Percentiles rank a stretch among this genome's conserved stretches.
Evolutionary conservation across 208 protist genomes (phyloP).

Genomic region (Trypanosoma scelopori): DNA sequence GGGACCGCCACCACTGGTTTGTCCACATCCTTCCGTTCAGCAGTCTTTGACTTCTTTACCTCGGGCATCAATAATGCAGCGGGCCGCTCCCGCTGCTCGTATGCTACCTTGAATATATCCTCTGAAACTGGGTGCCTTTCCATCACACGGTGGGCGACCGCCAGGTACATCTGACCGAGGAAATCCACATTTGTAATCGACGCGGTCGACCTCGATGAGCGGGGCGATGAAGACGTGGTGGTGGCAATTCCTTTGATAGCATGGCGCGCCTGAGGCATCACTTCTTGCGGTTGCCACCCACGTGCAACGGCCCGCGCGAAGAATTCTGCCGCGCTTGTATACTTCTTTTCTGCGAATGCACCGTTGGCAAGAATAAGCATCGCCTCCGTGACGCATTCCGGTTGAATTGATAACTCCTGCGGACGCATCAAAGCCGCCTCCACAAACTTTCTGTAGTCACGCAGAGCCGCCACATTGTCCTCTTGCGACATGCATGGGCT

Average conservation of each 20-base stretch:
- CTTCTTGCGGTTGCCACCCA: constrained; percentile 60
- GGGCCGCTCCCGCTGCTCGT: constrained; percentile 61
- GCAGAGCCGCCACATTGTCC: constrained; percentile 55
- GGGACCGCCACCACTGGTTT: constrained; percentile 52
- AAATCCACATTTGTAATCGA: constrained; percentile 30
- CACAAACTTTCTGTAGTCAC: constrained; percentile 61
- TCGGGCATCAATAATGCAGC: constrained; percentile 8
- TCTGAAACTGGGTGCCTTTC: constrained; percentile 41
- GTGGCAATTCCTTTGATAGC: background rate
- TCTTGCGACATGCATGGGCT: constrained; percentile 30
- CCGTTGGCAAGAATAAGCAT: constrained; percentile 81
- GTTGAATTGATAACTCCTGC: constrained; percentile 15
- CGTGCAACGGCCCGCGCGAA: constrained; percentile 72
- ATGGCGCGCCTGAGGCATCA: background rate
- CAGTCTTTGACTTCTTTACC: constrained; percentile 28
- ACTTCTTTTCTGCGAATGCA: constrained; percentile 58
- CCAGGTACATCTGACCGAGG: constrained; percentile 75
- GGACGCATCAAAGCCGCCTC: constrained; percentile 22
- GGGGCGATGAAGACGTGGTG: background rate
- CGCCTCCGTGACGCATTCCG: constrained; percentile 61
- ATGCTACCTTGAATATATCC: constrained; percentile 81
- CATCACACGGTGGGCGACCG: constrained; percentile 70
- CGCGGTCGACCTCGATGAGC: background rate
- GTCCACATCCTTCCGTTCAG: constrained; percentile 56
- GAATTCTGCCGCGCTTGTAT: constrained; percentile 52